Conservation (phyloP, 306 rosid species). For the Begonia masoniana region DNA sequence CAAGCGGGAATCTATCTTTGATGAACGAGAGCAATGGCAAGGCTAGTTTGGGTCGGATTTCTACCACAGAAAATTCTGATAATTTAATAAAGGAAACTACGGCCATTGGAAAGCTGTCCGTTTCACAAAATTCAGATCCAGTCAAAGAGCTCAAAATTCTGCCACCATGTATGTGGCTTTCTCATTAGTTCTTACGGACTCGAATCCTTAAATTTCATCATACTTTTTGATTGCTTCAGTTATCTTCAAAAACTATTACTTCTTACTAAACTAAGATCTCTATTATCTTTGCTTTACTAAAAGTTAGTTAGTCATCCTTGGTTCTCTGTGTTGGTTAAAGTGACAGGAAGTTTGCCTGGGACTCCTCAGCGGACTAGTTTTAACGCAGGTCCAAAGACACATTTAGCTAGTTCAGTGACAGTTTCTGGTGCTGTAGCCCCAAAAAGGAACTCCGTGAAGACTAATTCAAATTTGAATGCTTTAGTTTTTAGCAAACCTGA, state of each 20-base stretch:
- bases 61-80: constrained; percentile 76
- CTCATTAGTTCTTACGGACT: neutral
- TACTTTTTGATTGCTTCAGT: constrained; percentile 8
- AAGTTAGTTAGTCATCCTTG: constrained; percentile 9
- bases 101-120: constrained; percentile 80
- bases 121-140: constrained; percentile 80
- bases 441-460: constrained; percentile 53
- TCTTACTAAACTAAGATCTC: neutral
- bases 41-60: constrained; percentile 34
- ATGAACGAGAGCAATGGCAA: constrained; percentile 54
- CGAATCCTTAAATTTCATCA: constrained; percentile 6
- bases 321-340: constrained; percentile 40
- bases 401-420: constrained; percentile 47
- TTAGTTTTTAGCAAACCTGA: constrained; percentile 56
- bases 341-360: constrained; percentile 77
- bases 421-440: constrained; percentile 40
- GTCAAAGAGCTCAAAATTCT: constrained; percentile 62
- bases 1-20: constrained; percentile 50
- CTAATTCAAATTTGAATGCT: constrained; percentile 37
- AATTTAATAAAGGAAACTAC: constrained; percentile 65
- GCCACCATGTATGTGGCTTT: constrained; percentile 60
- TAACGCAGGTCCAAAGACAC: constrained; percentile 50
- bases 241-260: neutral
- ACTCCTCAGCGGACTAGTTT: constrained; percentile 73
- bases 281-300: neutral